Evolutionary conservation across 2,329 filamentous ascomycete genomes (phyloP).

Genomic region (Sarocladium kiliense): DNA sequence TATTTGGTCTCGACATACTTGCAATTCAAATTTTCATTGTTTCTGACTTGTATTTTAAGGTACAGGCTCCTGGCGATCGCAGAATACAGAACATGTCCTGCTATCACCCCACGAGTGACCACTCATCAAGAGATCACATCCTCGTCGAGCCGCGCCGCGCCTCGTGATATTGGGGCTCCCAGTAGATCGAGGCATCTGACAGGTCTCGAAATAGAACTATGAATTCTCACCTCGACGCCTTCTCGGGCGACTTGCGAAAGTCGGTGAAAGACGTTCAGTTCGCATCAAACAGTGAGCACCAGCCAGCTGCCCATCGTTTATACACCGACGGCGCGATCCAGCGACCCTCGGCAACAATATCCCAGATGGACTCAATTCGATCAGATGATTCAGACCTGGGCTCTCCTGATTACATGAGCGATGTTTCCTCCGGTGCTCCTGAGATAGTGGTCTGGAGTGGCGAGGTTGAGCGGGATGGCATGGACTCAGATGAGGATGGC

Average conservation of each 20-base stretch:
- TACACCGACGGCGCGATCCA: background rate
- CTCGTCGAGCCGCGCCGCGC: background rate
- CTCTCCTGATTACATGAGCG: background rate
- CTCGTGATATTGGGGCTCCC: background rate
- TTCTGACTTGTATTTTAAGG: no score
- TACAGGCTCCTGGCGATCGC: background rate
- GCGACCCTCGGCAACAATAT: background rate
- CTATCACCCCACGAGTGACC: background rate
- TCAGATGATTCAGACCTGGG: background rate
- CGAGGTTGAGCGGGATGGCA: conserved; percentile 24
- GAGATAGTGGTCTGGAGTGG: conserved; percentile 42
- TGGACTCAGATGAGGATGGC: conserved; percentile 11
- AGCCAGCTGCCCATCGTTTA: background rate
- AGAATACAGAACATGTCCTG: conserved; percentile 3
- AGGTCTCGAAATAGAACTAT: background rate
- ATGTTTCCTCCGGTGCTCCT: conserved; percentile 18
- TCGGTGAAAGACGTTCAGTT: background rate
- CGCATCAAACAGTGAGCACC: background rate
- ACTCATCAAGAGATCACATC: background rate
- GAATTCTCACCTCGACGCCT: background rate
- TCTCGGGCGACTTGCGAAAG: background rate
- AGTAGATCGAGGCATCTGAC: background rate
- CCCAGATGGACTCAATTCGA: background rate
- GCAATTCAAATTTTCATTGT: background rate
- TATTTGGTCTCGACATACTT: no score